A percentile compares a stretch with the other conserved stretches of the same genome.
These are phyloP conservation scores for Suillus variegatus DNA, from an alignment of 768 basidiomycete species.

Conservation along the genomic window DNA sequence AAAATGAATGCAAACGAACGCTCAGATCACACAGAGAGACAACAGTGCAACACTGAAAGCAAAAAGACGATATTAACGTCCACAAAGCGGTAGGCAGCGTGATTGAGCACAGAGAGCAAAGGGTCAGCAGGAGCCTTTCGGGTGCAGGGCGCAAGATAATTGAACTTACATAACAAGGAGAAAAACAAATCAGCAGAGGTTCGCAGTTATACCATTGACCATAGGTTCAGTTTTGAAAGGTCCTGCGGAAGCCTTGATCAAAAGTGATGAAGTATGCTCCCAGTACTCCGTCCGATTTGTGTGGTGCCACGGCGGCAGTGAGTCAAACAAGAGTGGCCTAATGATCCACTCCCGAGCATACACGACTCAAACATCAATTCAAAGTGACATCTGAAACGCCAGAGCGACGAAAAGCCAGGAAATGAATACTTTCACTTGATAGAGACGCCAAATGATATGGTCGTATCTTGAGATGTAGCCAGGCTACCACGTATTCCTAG, in stretches of 20 bases:
- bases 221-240: conserved; percentile 28
- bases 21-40: conserved; percentile 32
- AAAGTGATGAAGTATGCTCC: conserved; percentile 23
- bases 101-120: conserved; percentile 15
- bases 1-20: conserved; percentile 33
- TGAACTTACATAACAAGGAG: conserved; percentile 38
- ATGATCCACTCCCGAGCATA: conserved; percentile 23
- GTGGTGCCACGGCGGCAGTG: conserved; percentile 29
- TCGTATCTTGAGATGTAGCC: conserved; percentile 15
- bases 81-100: conserved; percentile 23
- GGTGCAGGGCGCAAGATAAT: conserved; percentile 23
- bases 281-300: conserved; percentile 21
- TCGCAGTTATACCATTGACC: conserved; percentile 33
- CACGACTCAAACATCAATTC: conserved; percentile 29
- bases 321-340: conserved; percentile 18
- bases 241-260: conserved; percentile 15
- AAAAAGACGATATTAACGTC: conserved; percentile 22
- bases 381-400: conserved; percentile 15
- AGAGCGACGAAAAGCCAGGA: conserved; percentile 18
- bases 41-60: conserved; percentile 19
- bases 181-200: conserved; percentile 24
- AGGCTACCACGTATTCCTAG: conserved; percentile 29
- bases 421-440: conserved; percentile 23
- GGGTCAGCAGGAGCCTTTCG: conserved; percentile 26
- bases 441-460: conserved; percentile 19